Base-by-base conservation (phyloP, 2,329 filamentous ascomycete genomes). In the Aspergillus japonicus region DNA sequence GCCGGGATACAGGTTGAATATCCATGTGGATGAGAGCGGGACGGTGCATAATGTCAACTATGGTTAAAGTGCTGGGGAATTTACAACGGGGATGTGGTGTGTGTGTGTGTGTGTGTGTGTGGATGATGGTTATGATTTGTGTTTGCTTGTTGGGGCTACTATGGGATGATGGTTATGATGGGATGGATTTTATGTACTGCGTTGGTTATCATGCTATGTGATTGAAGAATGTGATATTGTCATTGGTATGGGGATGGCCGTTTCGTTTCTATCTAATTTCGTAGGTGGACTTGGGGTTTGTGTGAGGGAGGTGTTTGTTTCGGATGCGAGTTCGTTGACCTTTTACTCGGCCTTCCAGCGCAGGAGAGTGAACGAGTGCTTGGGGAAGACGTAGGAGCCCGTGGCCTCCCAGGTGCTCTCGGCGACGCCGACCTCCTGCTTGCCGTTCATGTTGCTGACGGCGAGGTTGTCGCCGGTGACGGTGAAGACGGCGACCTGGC, bases 291-390 rank as follows among this genome's bases (percentile, higher is more conserved):
- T 50, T 39, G 12, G 31, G n/a, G 5, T 48, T 57, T 47, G 12
- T 31, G 47, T 19, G 31, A 21, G 19, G 16, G 14, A 52, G 39
- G 23, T 16, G 7, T 21, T 14, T 26, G 31, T 54, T 14, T 23
- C 10, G 12, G 26, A 21, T 7, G 11, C 23, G 39, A 5, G 7
- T 29, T 29, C 7, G 7, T 29, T 29, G 8, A 23, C 23, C 23
- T 23, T 10, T 39, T 56, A 62, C 64, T 68, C 69, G 24, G 67
- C 63, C 69, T 82, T 82, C 82, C 82, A 85, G 64, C 82, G 79
- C 67, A 92, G 71, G 75, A 92, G 76, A 2, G 87, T 91, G 50
- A 92, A 81, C 2, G 88, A 90, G 71, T 89, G 85, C 78, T 87
- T 91, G 1, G 82, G 80, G 74, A 93, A 93, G 2, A 77, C 83